phyloP scores from a whole-genome alignment of 139 green algal species.

The Eudorina sp. region DNA sequence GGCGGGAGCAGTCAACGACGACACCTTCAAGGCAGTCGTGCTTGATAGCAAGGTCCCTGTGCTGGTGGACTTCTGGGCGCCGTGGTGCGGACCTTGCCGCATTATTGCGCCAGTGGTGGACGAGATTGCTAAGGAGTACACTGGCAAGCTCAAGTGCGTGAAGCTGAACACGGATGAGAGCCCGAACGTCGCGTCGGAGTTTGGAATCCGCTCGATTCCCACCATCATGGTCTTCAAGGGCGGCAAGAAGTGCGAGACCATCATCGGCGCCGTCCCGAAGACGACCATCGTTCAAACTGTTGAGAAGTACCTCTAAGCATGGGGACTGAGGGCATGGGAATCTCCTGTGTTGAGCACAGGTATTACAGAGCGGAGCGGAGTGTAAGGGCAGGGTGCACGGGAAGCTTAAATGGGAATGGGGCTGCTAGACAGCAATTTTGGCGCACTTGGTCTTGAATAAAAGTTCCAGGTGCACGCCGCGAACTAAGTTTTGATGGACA shows the following conservation, averaged over 20 bases:
- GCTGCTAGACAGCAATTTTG: not conserved
- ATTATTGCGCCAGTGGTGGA: constrained; percentile 96
- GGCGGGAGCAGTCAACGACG: constrained; percentile 85
- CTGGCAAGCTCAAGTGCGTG: constrained; percentile 77
- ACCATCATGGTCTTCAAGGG: constrained; percentile 98
- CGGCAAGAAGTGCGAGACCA: constrained; percentile 96
- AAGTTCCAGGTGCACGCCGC: not conserved
- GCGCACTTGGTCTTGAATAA: not conserved
- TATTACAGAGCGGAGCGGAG: not conserved
- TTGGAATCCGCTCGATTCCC: constrained; percentile 96
- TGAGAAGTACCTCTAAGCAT: constrained; percentile 89
- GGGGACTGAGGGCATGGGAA: not conserved
- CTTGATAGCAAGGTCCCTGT: constrained; percentile 89
- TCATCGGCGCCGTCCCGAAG: constrained; percentile 99
- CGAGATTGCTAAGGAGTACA: constrained; percentile 87
- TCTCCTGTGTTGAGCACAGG: not conserved
- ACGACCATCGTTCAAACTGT: constrained; percentile 89
- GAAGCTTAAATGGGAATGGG: not conserved
- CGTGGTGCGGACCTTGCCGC: constrained; percentile 94
- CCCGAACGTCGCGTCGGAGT: constrained; percentile 93
- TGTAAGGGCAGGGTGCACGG: not conserved
- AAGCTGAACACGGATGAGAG: constrained; percentile 98
- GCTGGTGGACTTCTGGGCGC: constrained; percentile 95
- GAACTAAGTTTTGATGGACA: constrained; percentile 18
- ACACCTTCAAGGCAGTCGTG: constrained; percentile 88